phyloP scores from a whole-genome alignment of 202 grass and related monocot species.

The Elaeis oleifera region DNA sequence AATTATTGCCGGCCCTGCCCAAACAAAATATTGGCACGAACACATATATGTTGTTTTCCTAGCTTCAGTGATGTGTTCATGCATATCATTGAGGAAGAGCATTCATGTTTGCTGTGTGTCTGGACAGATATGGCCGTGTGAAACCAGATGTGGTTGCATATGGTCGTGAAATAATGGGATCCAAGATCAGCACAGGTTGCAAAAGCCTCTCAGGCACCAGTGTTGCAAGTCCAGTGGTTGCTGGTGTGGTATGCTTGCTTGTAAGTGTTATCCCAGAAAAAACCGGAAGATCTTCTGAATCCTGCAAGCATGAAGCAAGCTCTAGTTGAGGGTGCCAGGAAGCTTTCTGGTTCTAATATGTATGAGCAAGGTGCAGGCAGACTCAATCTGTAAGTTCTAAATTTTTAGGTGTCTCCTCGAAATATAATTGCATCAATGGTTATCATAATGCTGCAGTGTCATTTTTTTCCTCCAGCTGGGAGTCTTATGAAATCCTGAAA shows the following conservation, averaged over 20 bases:
- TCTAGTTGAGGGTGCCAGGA: constrained; percentile 94
- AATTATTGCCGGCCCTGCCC: no score
- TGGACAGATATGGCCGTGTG: constrained; percentile 90
- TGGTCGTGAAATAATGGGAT: constrained; percentile 96
- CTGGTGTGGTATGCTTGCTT: constrained; percentile 89
- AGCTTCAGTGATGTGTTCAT: no score
- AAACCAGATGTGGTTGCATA: constrained; percentile 96
- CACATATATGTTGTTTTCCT: no score
- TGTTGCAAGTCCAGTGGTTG: constrained; percentile 93
- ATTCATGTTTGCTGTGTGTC: constrained; percentile 22
- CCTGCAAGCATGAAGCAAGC: constrained; percentile 97
- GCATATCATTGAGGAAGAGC: constrained; percentile 10
- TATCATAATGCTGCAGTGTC: constrained; percentile 18
- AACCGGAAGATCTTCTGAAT: constrained; percentile 61
- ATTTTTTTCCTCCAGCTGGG: constrained; percentile 50
- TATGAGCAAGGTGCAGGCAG: constrained; percentile 95
- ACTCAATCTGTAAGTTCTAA: constrained; percentile 80
- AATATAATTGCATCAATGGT: neutral
- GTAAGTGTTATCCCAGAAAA: constrained; percentile 71
- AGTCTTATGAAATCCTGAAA: constrained; percentile 83
- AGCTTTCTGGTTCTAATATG: constrained; percentile 86
- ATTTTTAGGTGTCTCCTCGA: constrained; percentile 3
- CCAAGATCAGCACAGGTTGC: constrained; percentile 97
- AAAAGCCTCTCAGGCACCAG: constrained; percentile 97
- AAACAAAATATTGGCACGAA: no score